Evolutionary conservation across 139 green algal genomes (phyloP).

Genomic region (Diplosphaera chodatii): DNA sequence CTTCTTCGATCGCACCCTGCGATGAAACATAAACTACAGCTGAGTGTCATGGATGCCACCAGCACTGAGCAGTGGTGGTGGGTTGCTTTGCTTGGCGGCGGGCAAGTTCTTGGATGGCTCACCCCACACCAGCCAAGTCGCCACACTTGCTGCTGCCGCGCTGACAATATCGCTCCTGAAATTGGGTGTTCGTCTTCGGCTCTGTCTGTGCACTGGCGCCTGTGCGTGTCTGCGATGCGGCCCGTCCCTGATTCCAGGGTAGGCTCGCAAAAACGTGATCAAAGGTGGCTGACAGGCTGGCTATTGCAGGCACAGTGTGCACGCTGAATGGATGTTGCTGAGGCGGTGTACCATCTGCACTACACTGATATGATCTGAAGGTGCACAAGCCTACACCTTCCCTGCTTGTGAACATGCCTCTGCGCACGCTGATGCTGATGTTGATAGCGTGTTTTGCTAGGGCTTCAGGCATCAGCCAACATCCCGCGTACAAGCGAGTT

Average conservation of each 20-base stretch:
- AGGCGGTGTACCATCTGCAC: neutral
- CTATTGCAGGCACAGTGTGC: neutral
- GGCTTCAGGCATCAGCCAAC: no score
- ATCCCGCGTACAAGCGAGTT: no score
- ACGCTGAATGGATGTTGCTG: neutral
- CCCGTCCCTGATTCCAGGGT: neutral
- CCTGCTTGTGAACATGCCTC: neutral
- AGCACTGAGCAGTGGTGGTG: no score
- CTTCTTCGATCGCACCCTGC: slow-evolving; percentile 22
- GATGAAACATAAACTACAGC: no score
- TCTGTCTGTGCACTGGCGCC: slow-evolving; percentile 1
- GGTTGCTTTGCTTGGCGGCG: no score
- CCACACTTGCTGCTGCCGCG: slow-evolving; percentile 15
- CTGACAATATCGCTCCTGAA: slow-evolving; percentile 17
- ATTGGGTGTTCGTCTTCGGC: slow-evolving; percentile 9
- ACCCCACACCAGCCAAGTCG: slow-evolving; percentile 15
- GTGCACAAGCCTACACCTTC: neutral
- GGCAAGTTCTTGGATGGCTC: no score
- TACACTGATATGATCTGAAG: no score
- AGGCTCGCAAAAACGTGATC: neutral
- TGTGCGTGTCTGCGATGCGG: no score
- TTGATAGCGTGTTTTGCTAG: no score
- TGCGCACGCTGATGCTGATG: neutral
- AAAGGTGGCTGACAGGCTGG: neutral
- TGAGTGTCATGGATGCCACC: no score